A percentile compares a stretch with the other conserved stretches of the same genome.
phyloP scores from a whole-genome alignment of 768 basidiomycete genomes.

The Boletus huronensis region DNA sequence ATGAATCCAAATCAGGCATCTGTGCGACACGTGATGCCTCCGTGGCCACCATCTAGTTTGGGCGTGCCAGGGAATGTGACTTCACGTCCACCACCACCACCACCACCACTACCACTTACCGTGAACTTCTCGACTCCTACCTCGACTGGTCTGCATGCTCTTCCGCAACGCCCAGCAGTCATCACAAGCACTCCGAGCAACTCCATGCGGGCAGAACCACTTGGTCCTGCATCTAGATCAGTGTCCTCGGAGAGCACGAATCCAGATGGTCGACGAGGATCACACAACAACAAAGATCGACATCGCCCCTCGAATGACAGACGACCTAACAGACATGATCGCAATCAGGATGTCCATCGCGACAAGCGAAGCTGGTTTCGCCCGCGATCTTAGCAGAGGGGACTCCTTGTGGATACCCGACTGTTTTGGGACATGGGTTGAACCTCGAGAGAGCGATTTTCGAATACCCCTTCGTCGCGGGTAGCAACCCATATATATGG shows the following conservation, averaged over 20 bases:
- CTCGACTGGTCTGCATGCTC: not conserved
- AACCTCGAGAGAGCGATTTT: not conserved
- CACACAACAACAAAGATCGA: conserved; percentile 18
- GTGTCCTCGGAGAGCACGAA: conserved; percentile 11
- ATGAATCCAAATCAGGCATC: conserved; percentile 4
- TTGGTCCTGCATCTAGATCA: conserved; percentile 16
- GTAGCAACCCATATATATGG: not conserved
- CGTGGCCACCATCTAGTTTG: not conserved
- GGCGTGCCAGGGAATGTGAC: conserved; percentile 1
- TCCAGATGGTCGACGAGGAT: conserved; percentile 20
- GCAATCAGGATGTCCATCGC: conserved; percentile 5
- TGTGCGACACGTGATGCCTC: not conserved
- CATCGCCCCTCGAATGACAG: conserved; percentile 16
- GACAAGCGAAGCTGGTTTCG: conserved; percentile 8
- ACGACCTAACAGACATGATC: conserved; percentile 10
- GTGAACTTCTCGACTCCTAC: not conserved
- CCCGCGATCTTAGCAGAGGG: conserved; percentile 1
- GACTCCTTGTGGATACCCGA: not conserved
- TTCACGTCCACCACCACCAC: not conserved
- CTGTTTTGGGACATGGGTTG: not conserved
- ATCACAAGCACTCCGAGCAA: not conserved
- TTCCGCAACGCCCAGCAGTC: conserved; percentile 19
- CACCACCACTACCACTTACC: not conserved
- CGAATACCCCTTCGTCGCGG: not conserved
- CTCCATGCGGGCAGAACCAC: conserved; percentile 18